Percentiles rank a stretch among this genome's conserved stretches.
Evolutionary conservation across 352 stramenopile genomes (phyloP).

Genomic region (Phytophthora tubulina): DNA sequence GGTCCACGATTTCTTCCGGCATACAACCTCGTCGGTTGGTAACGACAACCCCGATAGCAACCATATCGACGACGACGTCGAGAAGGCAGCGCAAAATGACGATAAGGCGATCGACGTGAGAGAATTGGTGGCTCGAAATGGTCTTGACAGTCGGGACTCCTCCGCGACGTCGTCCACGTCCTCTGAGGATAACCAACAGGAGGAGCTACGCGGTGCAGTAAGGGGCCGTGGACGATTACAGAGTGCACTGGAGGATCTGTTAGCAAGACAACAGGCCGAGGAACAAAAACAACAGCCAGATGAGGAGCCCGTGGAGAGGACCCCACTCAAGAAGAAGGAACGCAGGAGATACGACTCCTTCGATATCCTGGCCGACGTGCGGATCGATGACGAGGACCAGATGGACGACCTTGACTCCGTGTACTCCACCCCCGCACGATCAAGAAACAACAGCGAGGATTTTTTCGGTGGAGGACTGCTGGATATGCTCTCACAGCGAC

Average conservation of each 20-base stretch:
- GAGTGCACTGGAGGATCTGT: conserved; percentile 31
- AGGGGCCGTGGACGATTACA: conserved; percentile 28
- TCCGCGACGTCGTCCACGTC: conserved; percentile 46
- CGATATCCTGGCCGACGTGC: conserved; percentile 42
- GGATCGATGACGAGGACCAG: conserved; percentile 30
- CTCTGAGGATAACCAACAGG: conserved; percentile 41
- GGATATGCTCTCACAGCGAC: conserved; percentile 47
- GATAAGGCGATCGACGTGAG: conserved; percentile 71
- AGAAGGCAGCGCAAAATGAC: conserved; percentile 50
- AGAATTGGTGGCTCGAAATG: conserved; percentile 55
- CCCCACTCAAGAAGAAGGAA: conserved; percentile 23
- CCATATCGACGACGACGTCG: conserved; percentile 7
- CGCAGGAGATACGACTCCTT: conserved; percentile 47
- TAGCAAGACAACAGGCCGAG: conserved; percentile 33
- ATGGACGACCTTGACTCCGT: conserved; percentile 40
- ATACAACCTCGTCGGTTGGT: conserved; percentile 39
- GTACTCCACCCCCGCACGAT: conserved; percentile 37
- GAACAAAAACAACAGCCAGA: conserved; percentile 28
- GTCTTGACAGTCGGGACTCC: conserved; percentile 24
- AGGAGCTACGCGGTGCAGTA: conserved; percentile 13
- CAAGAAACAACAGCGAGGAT: conserved; percentile 45
- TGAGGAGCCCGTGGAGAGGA: conserved; percentile 27
- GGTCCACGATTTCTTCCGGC: conserved; percentile 65
- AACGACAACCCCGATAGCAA: not conserved
- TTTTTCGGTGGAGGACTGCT: conserved; percentile 38